Evolutionary conservation across 2,329 filamentous ascomycete species (phyloP).

Genomic region (Phialemoniopsis sp.): DNA sequence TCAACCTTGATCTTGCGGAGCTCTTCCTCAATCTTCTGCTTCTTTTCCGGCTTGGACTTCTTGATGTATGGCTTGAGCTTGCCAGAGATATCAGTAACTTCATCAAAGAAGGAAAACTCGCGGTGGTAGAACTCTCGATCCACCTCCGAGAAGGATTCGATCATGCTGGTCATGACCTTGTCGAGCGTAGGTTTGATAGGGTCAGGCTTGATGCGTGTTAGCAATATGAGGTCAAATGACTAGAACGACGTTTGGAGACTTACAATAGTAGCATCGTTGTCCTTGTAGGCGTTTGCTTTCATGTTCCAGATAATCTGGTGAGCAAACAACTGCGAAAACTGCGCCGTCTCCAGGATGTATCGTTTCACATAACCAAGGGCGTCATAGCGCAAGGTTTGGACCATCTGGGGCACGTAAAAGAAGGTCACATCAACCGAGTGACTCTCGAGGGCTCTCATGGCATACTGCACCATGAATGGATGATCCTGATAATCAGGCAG

Average conservation of each 20-base stretch:
- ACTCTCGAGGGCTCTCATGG: constrained; percentile 89
- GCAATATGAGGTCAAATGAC: background rate
- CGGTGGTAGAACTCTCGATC: constrained; percentile 88
- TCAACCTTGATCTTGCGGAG: constrained; percentile 96
- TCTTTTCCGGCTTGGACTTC: constrained; percentile 90
- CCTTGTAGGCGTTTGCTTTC: constrained; percentile 98
- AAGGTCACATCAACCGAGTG: constrained; percentile 97
- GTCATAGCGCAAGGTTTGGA: constrained; percentile 92
- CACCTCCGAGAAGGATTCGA: constrained; percentile 71
- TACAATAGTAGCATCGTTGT: constrained; percentile 84
- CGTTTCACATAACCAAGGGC: constrained; percentile 89
- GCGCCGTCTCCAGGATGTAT: constrained; percentile 94
- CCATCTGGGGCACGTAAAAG: constrained; percentile 98
- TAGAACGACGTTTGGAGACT: constrained; percentile 23
- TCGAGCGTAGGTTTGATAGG: constrained; percentile 91
- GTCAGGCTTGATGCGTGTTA: constrained; percentile 59
- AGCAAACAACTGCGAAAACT: constrained; percentile 96
- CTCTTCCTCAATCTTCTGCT: constrained; percentile 98
- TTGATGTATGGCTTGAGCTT: constrained; percentile 95
- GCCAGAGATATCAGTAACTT: constrained; percentile 92
- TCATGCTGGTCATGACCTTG: constrained; percentile 79
- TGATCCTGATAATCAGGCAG: constrained; percentile 87
- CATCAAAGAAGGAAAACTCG: constrained; percentile 97
- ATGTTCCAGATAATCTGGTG: constrained; percentile 99
- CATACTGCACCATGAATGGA: constrained; percentile 92